These are phyloP conservation scores for Lactarius tabidus DNA, from an alignment of 768 basidiomycete species.

Conservation along the genomic window DNA sequence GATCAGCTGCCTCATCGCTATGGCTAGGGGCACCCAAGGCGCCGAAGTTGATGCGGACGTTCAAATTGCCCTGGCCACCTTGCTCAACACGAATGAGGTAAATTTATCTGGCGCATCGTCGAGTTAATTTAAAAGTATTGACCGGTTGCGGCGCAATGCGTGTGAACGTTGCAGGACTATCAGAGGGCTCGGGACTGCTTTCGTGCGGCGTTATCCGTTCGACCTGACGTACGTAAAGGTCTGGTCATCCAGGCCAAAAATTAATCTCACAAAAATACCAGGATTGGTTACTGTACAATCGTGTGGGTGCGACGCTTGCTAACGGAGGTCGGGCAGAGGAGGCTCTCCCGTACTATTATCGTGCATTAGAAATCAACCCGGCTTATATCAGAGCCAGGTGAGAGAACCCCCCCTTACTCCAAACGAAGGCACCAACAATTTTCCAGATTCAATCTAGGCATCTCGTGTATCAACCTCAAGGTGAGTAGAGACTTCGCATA, in stretches of 20 bases:
- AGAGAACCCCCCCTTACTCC: conserved; percentile 19
- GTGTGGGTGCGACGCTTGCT: conserved; percentile 91
- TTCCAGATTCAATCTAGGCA: conserved; percentile 85
- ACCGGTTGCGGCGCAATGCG: not conserved
- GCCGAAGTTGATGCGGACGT: conserved; percentile 84
- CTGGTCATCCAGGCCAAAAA: not conserved
- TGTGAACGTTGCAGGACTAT: conserved; percentile 61
- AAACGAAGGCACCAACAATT: not conserved
- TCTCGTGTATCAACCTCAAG: conserved; percentile 83
- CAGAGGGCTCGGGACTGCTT: conserved; percentile 94
- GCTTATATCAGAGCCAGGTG: conserved; percentile 86
- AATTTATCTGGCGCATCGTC: conserved; percentile 1
- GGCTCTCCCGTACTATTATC: conserved; percentile 84
- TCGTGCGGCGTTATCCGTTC: conserved; percentile 75
- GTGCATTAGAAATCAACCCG: conserved; percentile 83
- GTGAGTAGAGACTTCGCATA: conserved; percentile 40
- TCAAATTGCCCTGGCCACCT: conserved; percentile 89
- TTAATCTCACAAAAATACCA: conserved; percentile 30
- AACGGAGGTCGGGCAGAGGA: conserved; percentile 77
- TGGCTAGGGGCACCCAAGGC: conserved; percentile 59
- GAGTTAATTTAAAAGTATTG: not conserved
- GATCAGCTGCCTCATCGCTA: conserved; percentile 73
- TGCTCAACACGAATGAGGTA: conserved; percentile 91
- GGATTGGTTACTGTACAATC: conserved; percentile 92
- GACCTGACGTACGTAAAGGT: conserved; percentile 69